Evolutionary conservation across 495 filamentous ascomycete species (phyloP), one percentile per base, ranked within the genome.

Genomic region (Penicillium coprophilum): DNA sequence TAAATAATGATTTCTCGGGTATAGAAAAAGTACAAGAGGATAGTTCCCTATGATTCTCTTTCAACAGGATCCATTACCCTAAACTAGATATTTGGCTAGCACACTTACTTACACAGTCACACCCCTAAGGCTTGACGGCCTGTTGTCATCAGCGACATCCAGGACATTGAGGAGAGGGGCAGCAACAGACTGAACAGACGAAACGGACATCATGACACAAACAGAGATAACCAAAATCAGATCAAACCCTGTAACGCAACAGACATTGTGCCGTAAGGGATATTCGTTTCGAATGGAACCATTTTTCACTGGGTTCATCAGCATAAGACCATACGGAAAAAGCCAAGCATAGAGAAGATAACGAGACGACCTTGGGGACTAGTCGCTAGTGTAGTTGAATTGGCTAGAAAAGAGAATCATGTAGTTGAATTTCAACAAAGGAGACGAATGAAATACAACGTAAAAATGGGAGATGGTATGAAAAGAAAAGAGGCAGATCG

Each of bases 381-480:
- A 62, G 48, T 57, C 63, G 61, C 63, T 73, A 65, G 63, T 31
- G 62, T 66, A 66, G 54, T 64, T 74, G 67, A 60, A 73, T 68
- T 74, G 63, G 71, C 71, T 72, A 72, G 67, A 55, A 57, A 57
- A 50, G 53, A 61, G 56, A 58, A 66, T 70, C 70, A 70, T 69
- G 63, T 71, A 70, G 62, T 72, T 67, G 59, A 58, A 58, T 64
- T 55, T 61, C 65, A 63, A 74, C 66, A 68, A 70, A 73, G 55
- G 63, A 73, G 61, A 74, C 60, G 63, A 65, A 65, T 67, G 68
- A 67, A 65, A 63, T 71, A 70, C 69, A 73, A 55, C 55, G 59
- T 55, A 63, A 67, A 64, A 62, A 52, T 38, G 60, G 60, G 62
- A 70, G 62, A 69, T 75, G 71, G 71, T 73, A 75, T 75, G 71